phyloP scores from a whole-genome alignment of 2,329 filamentous ascomycete species.

The Mycogone perniciosa region DNA sequence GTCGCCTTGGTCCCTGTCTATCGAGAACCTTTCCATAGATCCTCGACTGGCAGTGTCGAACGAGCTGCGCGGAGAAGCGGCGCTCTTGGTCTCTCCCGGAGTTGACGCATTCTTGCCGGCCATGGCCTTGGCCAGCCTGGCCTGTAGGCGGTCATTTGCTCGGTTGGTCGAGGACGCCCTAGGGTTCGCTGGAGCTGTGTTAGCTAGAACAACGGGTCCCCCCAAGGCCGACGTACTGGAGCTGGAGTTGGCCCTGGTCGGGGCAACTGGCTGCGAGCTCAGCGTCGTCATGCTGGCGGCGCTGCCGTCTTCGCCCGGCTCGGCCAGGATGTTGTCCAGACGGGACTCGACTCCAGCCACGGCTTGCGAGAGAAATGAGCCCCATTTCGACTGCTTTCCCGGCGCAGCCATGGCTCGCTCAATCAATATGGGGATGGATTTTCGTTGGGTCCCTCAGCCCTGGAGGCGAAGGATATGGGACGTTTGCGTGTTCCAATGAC shows the following conservation, averaged over 20 bases:
- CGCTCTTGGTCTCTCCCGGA: slow-evolving; percentile 39
- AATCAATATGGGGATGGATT: neutral
- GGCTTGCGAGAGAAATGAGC: slow-evolving; percentile 77
- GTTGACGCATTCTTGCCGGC: slow-evolving; percentile 54
- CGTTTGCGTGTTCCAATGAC: neutral
- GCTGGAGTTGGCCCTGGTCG: slow-evolving; percentile 26
- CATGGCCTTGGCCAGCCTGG: slow-evolving; percentile 81
- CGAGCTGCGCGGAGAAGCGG: slow-evolving; percentile 30
- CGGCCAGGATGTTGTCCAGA: slow-evolving; percentile 83
- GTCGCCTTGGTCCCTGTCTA: slow-evolving; percentile 19
- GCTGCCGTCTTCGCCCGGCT: slow-evolving; percentile 47
- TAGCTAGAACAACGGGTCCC: neutral
- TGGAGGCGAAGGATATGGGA: neutral
- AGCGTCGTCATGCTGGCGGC: neutral
- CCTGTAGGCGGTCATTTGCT: slow-evolving; percentile 66
- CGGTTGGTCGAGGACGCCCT: slow-evolving; percentile 58
- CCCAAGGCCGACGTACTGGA: slow-evolving; percentile 10
- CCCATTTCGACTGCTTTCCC: slow-evolving; percentile 56
- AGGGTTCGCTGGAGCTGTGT: slow-evolving; percentile 35
- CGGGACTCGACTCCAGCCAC: slow-evolving; percentile 91
- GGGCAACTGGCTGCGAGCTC: neutral
- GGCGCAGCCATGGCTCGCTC: slow-evolving; percentile 39
- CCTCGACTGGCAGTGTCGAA: slow-evolving; percentile 27
- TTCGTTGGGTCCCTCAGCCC: neutral
- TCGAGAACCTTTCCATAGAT: slow-evolving; percentile 25